Evolutionary conservation across 78 protist species (phyloP), one percentile per base, ranked within the genome.

Genomic region (Carpediemonas membranifera): DNA sequence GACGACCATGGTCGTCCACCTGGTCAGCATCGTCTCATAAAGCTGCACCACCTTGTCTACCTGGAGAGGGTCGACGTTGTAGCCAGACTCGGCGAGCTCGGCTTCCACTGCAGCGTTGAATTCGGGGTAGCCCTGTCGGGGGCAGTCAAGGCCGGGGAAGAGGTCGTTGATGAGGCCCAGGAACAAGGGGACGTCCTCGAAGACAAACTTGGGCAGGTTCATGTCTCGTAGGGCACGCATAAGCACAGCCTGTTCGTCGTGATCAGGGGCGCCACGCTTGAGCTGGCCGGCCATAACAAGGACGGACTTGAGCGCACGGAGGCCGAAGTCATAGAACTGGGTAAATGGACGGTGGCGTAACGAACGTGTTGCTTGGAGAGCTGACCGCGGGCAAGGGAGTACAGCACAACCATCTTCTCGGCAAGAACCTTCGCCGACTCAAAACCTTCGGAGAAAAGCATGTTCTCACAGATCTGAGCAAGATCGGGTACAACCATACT

Each of bases 191-290:
- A 84, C 91, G 56, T 90, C 94, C 54, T 85, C 90, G 50, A 65
- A 82, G n/a, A 90, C 68, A 76, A 90, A 87, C 81, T 90, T 90
- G 62, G 94, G 94, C 57, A 74, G 35, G 68, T 87, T 90, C 90
- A 81, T 81, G 77, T 90, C 94, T 14, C 90, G 77, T 16, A 90
- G 76, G 1, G 94, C 94, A 37, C 91, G 77, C 92, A 87, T 87
- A 30, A 90, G 80, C 28, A 85, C 87, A 34, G 65, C 62, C 28
- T 83, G 14, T 3, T 52, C 27, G 2, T 64, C 69, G 16, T 66
- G 62, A 7, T 78, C 76, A 1, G 84, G 80, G 34, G 63, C 7
- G 3, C 56, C 82, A 0, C 91, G 78, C 86, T 91, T 91, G 21
- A 91, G 76, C 37, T n/a, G 31, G 24, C 96, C 96, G 13, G 96